phyloP scores from a whole-genome alignment of 495 filamentous ascomycete genomes.

The Oleoguttula mirabilis region DNA sequence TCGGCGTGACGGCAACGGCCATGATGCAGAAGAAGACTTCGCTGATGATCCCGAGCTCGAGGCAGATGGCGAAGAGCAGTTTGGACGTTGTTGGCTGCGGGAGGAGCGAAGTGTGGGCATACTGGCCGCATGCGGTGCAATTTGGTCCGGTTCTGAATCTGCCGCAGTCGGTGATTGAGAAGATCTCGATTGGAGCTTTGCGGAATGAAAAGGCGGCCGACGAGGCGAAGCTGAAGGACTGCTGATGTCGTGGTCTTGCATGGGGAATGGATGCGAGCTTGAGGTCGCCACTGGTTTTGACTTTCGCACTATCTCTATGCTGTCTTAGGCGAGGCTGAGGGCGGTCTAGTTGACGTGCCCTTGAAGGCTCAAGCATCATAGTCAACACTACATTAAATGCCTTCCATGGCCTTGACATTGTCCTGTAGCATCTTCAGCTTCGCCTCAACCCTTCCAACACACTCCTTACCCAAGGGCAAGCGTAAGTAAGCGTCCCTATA shows the following conservation, averaged over 20 bases:
- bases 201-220: not conserved
- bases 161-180: not conserved
- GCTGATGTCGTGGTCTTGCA: too few relatives aligned
- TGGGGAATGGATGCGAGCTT: too few relatives aligned
- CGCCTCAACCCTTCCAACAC: not conserved
- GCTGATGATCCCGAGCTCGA: not conserved
- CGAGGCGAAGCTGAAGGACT: not conserved
- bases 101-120: not conserved
- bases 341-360: too few relatives aligned
- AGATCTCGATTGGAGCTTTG: not conserved
- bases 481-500: not conserved
- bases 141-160: not conserved
- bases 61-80: conserved; percentile 2
- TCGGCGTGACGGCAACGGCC: not conserved
- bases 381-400: too few relatives aligned
- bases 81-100: conserved; percentile 5
- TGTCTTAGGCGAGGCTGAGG: too few relatives aligned
- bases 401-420: not conserved
- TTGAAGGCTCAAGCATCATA: too few relatives aligned
- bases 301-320: too few relatives aligned
- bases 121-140: conserved; percentile 2
- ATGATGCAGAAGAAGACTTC: not conserved
- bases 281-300: too few relatives aligned
- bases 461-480: not conserved
- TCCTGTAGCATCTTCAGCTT: not conserved